Evolutionary conservation across 2,329 filamentous ascomycete genomes (phyloP), one percentile per base, ranked within the genome.

Genomic region (Phyllosticta citribraziliensis): DNA sequence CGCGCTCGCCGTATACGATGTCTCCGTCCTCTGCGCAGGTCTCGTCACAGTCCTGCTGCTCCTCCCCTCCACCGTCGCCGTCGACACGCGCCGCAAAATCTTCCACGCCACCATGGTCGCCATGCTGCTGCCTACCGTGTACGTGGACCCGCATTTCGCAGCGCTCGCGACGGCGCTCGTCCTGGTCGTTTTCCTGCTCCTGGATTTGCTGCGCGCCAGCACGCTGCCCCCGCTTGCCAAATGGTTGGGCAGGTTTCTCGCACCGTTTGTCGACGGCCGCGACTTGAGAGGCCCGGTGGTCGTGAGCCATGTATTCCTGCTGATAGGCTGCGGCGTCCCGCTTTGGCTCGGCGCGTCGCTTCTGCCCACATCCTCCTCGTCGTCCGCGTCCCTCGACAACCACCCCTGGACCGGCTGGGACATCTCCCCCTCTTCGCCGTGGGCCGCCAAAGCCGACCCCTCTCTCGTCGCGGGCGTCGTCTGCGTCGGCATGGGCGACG

Each of bases 81-180:
- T 99, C 55, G 94, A 99, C 75, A 99, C 94, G 1, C 84, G 94
- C 56, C 86, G 94, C 57, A 99, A 99, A 74, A 89, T 97, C 24
- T 99, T 99, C 73, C 94, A 99, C 73, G 95, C 95, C 67, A 96
- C 93, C 82, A 97, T 97, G 88, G 93, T 97, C 8, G 85, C 86
- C 61, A 97, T 99, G 90, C 87, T 99, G 61, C 80, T 97, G 1
- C 92, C 94, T 0, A 85, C 89, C 1, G 89, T 88, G 2, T 97
- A 86, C 70, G 77, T 97, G 65, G 94, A 99, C 72, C 93, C 94
- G 0, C 81, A 87, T 51, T 97, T 90, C 73, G 86, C 87, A 56
- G 84, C 88, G 1, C 79, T 99, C 12, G 90, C 91, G 0, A 80
- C 97, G n/a, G 80, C 82, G 0, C 77, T 97, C 33, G 84, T 91